phyloP scores from a whole-genome alignment of 495 filamentous ascomycete genomes.

The Pyrenula massariospora region DNA sequence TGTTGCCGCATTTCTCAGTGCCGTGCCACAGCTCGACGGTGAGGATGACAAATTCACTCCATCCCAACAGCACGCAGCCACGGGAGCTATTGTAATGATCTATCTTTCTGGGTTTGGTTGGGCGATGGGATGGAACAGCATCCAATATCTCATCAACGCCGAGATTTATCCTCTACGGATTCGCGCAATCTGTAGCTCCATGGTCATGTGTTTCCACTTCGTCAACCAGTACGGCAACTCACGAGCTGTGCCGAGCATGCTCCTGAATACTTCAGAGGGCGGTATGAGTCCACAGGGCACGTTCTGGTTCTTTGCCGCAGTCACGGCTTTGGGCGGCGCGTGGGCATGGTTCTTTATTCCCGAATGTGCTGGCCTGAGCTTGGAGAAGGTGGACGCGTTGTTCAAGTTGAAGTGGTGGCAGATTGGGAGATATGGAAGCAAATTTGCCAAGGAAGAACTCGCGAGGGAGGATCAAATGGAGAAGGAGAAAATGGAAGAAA shows the following conservation, averaged over 20 bases:
- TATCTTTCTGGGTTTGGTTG: slow-evolving; percentile 56
- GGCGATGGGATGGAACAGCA: slow-evolving; percentile 65
- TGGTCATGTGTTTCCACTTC: slow-evolving; percentile 50
- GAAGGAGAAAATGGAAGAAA: background rate
- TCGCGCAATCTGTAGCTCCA: slow-evolving; percentile 28
- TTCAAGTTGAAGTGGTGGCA: slow-evolving; percentile 57
- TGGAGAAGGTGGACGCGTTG: slow-evolving; percentile 51
- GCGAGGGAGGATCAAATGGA: background rate
- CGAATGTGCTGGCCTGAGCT: slow-evolving; percentile 26
- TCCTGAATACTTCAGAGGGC: slow-evolving; percentile 28
- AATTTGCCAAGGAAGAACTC: slow-evolving; percentile 29
- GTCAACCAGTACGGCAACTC: slow-evolving; percentile 64
- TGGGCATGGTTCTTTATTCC: slow-evolving; percentile 47
- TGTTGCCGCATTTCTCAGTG: slow-evolving; percentile 52
- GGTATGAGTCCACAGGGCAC: slow-evolving; percentile 39
- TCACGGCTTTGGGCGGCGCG: slow-evolving; percentile 43
- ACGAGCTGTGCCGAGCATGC: slow-evolving; percentile 43
- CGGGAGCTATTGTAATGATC: slow-evolving; percentile 53
- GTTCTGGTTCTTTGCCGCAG: slow-evolving; percentile 56
- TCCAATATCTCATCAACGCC: slow-evolving; percentile 65
- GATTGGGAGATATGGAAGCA: slow-evolving; percentile 49
- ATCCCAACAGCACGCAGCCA: slow-evolving; percentile 24
- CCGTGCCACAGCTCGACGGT: slow-evolving; percentile 25
- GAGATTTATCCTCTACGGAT: slow-evolving; percentile 60
- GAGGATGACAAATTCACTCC: slow-evolving; percentile 17